These are phyloP conservation scores for Entomortierella beljakovae DNA, from an alignment of 192 early-diverging fungal species.

Conservation along the genomic window DNA sequence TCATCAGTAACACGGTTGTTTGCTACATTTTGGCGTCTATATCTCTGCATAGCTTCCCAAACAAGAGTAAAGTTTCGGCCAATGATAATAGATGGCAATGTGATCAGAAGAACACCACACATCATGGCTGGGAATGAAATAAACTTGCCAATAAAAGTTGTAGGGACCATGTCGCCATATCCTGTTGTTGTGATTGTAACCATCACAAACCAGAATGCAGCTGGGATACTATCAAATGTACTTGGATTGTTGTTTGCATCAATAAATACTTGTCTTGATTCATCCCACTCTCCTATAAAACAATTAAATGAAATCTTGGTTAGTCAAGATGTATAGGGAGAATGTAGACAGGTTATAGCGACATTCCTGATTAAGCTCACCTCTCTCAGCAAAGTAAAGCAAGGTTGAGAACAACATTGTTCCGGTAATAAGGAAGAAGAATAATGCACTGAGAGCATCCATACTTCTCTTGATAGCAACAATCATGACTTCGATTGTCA, in stretches of 20 bases:
- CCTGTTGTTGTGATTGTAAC: conserved; percentile 88
- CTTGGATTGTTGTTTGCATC: conserved; percentile 73
- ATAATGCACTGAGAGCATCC: conserved; percentile 78
- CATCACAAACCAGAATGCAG: conserved; percentile 81
- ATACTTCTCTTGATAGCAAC: conserved; percentile 79
- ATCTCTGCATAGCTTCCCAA: conserved; percentile 78
- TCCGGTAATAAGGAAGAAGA: conserved; percentile 79
- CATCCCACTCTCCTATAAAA: conserved; percentile 69
- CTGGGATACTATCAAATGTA: conserved; percentile 82
- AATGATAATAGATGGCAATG: conserved; percentile 86
- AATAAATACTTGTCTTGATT: conserved; percentile 72
- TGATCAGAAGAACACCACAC: conserved; percentile 83
- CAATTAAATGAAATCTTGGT: neutral
- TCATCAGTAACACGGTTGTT: conserved; percentile 27
- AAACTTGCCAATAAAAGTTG: conserved; percentile 82
- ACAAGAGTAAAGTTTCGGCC: conserved; percentile 86
- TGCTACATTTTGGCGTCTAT: conserved; percentile 34
- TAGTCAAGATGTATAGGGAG: no score
- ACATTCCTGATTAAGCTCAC: conserved; percentile 37
- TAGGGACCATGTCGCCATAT: conserved; percentile 84
- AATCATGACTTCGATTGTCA: conserved; percentile 89
- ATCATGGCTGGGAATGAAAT: conserved; percentile 87
- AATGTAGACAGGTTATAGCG: no score
- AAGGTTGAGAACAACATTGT: conserved; percentile 80
- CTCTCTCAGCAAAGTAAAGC: conserved; percentile 87